phyloP scores from a whole-genome alignment of 2,329 filamentous ascomycete genomes.

The Pyrenophora teres region DNA sequence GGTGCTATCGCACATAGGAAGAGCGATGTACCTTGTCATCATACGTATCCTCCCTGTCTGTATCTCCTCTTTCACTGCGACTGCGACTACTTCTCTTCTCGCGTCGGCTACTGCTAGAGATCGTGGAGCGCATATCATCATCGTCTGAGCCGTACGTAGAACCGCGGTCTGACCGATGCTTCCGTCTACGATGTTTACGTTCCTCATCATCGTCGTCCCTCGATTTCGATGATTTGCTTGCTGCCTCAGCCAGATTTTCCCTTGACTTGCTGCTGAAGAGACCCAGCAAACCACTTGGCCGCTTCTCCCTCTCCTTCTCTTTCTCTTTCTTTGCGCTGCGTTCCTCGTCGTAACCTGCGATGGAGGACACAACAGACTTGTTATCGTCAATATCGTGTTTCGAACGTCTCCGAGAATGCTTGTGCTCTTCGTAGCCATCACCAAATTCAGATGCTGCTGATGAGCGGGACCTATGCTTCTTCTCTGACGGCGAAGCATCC shows the following conservation, averaged over 20 bases:
- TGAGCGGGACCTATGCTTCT: conserved; percentile 31
- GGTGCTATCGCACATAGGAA: conserved; percentile 35
- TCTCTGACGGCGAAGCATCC: conserved; percentile 36
- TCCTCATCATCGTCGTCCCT: conserved; percentile 48
- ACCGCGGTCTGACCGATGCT: conserved; percentile 46
- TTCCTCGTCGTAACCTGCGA: conserved; percentile 49
- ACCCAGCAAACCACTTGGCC: conserved; percentile 53
- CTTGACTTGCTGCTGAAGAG: conserved; percentile 54
- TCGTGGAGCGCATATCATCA: conserved; percentile 43
- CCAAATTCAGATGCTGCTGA: conserved; percentile 49
- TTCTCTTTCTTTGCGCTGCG: conserved; percentile 41
- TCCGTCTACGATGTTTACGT: conserved; percentile 53
- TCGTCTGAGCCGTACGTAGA: conserved; percentile 47
- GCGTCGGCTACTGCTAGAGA: conserved; percentile 44
- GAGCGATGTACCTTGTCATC: conserved; percentile 47
- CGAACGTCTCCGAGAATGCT: conserved; percentile 48
- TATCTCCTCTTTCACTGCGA: conserved; percentile 42
- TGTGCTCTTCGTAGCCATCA: conserved; percentile 47
- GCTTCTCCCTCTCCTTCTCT: conserved; percentile 51
- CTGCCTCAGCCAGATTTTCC: conserved; percentile 42
- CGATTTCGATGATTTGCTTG: conserved; percentile 41
- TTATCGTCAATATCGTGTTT: conserved; percentile 52
- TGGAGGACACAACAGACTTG: conserved; percentile 48
- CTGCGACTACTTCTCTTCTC: conserved; percentile 51
- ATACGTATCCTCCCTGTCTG: conserved; percentile 42